Conservation (phyloP, 371 early-diverging fungal genomes). For the Lichtheimia corymbifera region DNA sequence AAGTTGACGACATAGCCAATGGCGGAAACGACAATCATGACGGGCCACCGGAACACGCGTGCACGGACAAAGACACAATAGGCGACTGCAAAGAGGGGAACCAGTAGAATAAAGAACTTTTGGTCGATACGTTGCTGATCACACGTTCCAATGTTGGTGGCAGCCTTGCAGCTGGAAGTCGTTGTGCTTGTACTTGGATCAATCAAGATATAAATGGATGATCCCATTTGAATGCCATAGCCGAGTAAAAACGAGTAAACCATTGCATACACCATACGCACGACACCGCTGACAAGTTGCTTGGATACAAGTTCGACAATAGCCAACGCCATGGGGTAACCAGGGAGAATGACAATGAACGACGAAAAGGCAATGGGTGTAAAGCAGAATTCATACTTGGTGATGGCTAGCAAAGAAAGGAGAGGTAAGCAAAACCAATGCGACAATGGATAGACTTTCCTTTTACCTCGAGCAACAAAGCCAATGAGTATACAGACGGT, state of each 20-base stretch:
- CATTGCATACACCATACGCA: constrained; percentile 78
- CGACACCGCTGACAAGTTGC: constrained; percentile 85
- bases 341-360: constrained; percentile 69
- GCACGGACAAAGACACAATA: constrained; percentile 47
- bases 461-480: constrained; percentile 17
- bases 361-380: constrained; percentile 49
- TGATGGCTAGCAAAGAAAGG: constrained; percentile 18
- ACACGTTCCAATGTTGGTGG: constrained; percentile 23
- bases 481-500: constrained; percentile 24
- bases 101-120: constrained; percentile 32
- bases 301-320: constrained; percentile 83
- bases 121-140: constrained; percentile 22
- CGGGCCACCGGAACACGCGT: constrained; percentile 31
- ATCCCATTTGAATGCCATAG: constrained; percentile 79
- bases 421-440: background rate
- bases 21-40: constrained; percentile 37
- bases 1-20: constrained; percentile 37
- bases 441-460: background rate
- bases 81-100: constrained; percentile 42
- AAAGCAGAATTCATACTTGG: constrained; percentile 39
- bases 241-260: constrained; percentile 76
- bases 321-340: constrained; percentile 71
- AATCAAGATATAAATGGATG: constrained; percentile 43
- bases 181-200: constrained; percentile 23
- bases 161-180: constrained; percentile 14